Conservation (phyloP, 129 eudicot genomes). For the Gnaphalium uliginosum region DNA sequence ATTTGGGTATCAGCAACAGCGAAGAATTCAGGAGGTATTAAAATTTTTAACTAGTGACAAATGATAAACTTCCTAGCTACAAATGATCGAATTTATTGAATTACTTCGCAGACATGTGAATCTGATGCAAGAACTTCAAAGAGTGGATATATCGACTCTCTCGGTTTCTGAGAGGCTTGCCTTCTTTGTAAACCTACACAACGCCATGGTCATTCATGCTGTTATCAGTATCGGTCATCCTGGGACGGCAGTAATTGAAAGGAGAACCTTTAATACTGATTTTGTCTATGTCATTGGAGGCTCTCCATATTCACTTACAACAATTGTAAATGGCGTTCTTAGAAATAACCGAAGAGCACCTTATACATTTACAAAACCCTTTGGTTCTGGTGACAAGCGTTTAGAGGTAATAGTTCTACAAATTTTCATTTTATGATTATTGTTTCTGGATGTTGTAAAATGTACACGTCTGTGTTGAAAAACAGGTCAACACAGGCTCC, state of each 20-base stretch:
- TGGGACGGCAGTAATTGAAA: constrained; percentile 60
- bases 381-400: constrained; percentile 73
- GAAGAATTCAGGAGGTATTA: constrained; percentile 91
- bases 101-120: constrained; percentile 62
- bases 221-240: constrained; percentile 85
- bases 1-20: constrained; percentile 80
- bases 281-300: constrained; percentile 85
- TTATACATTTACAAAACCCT: constrained; percentile 74
- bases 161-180: constrained; percentile 70
- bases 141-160: constrained; percentile 64
- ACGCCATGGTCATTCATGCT: constrained; percentile 89
- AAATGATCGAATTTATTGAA: neutral
- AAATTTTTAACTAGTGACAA: neutral
- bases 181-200: constrained; percentile 82
- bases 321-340: constrained; percentile 79
- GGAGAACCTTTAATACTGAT: constrained; percentile 70
- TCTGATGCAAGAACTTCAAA: constrained; percentile 77
- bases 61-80: neutral
- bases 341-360: constrained; percentile 86
- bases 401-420: constrained; percentile 53
- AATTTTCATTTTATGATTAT: neutral
- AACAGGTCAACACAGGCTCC: neutral
- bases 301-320: constrained; percentile 57
- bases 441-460: neutral
- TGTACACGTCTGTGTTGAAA: neutral